These are phyloP conservation scores for Lodderomyces parapsilosis DNA, from an alignment of 1,139 yeast species.

Conservation along the genomic window DNA sequence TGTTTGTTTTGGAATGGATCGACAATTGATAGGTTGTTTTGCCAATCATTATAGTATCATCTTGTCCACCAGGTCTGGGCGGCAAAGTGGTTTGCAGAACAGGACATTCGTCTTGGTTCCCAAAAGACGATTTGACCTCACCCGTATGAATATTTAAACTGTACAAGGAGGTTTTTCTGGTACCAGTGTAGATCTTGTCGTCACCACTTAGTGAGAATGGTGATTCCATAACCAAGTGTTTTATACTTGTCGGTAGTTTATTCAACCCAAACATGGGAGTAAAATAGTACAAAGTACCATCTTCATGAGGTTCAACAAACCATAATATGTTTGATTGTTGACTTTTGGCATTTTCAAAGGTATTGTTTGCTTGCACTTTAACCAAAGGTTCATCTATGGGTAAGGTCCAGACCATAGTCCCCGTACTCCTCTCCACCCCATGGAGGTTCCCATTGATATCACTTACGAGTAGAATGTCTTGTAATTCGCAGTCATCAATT, in stretches of 20 bases:
- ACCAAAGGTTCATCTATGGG: conserved; percentile 53
- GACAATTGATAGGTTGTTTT: conserved; percentile 49
- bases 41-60: conserved; percentile 46
- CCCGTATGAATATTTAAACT: conserved; percentile 78
- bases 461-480: conserved; percentile 66
- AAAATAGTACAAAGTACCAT: conserved; percentile 84
- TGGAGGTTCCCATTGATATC: conserved; percentile 89
- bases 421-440: conserved; percentile 76
- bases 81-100: conserved; percentile 25
- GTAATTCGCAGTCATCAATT: conserved; percentile 55
- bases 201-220: conserved; percentile 82
- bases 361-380: conserved; percentile 36
- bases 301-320: conserved; percentile 90
- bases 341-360: conserved; percentile 10
- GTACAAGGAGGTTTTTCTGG: conserved; percentile 72
- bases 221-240: conserved; percentile 74
- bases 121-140: conserved; percentile 69
- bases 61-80: conserved; percentile 12
- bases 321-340: conserved; percentile 44
- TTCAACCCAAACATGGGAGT: conserved; percentile 76
- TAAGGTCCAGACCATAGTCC: conserved; percentile 77
- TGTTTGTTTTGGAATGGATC: conserved; percentile 52
- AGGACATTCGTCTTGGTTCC: conserved; percentile 41
- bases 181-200: conserved; percentile 88
- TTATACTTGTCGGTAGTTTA: conserved; percentile 78